phyloP scores from a whole-genome alignment of 345 rosid genomes.

The Salix arbutifolia region DNA sequence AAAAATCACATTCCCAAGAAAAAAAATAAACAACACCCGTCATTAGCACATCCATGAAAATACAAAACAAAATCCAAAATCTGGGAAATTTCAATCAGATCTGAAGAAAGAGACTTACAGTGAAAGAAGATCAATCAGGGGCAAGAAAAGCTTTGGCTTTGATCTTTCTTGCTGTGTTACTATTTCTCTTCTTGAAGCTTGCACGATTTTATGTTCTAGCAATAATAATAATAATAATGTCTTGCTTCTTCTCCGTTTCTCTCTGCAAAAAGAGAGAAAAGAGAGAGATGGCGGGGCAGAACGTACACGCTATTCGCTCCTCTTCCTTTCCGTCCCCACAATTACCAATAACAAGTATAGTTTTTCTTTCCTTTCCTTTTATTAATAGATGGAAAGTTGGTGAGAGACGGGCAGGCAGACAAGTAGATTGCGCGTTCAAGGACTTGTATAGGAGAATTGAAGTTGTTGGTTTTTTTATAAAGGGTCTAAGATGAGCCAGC shows the following conservation, averaged over 20 bases:
- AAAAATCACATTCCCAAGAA: background rate
- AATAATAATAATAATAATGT: background rate
- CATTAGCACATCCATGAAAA: background rate
- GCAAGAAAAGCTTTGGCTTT: background rate
- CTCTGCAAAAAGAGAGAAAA: background rate
- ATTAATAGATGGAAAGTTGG: background rate
- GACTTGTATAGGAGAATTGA: background rate
- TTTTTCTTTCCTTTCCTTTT: background rate
- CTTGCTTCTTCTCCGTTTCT: slow-evolving; percentile 4
- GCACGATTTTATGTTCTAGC: background rate
- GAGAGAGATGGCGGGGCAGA: background rate
- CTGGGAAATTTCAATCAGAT: background rate
- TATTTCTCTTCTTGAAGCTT: background rate
- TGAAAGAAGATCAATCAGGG: background rate
- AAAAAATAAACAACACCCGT: background rate
- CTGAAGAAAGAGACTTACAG: slow-evolving; percentile 5
- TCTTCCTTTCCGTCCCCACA: background rate
- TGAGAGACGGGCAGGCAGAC: background rate
- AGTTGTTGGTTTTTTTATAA: background rate
- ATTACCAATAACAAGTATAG: background rate
- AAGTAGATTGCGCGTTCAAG: background rate
- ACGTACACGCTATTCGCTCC: background rate
- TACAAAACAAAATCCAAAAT: background rate
- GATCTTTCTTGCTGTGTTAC: background rate
- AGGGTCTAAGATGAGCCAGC: background rate